phyloP scores from a whole-genome alignment of 495 filamentous ascomycete species.

The Aspergillus bertholletiae region DNA sequence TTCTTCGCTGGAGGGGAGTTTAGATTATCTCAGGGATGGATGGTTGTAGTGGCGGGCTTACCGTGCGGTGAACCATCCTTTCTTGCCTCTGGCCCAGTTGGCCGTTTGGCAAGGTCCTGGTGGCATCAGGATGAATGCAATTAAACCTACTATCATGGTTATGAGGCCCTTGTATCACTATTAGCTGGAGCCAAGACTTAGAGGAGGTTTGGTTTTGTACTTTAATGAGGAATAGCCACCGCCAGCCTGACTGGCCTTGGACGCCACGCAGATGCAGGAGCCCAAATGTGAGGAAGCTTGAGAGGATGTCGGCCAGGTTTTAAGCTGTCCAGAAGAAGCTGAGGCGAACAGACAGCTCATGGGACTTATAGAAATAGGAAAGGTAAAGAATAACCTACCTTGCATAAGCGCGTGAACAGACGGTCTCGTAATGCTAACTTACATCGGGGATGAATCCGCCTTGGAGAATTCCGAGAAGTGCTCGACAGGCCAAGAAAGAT shows the following conservation, averaged over 20 bases:
- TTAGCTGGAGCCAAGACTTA: background rate
- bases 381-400: slow-evolving; percentile 27
- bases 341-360: slow-evolving; percentile 59
- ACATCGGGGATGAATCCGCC: slow-evolving; percentile 48
- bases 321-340: slow-evolving; percentile 62
- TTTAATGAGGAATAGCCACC: slow-evolving; percentile 51
- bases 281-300: slow-evolving; percentile 44
- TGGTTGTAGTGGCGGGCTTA: slow-evolving; percentile 28
- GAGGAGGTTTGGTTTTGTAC: background rate
- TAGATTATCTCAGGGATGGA: background rate
- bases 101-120: slow-evolving; percentile 60
- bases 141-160: slow-evolving; percentile 53
- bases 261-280: slow-evolving; percentile 41
- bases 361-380: slow-evolving; percentile 64
- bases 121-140: slow-evolving; percentile 57
- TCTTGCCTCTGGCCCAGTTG: slow-evolving; percentile 55
- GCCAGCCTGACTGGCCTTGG: slow-evolving; percentile 30
- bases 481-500: slow-evolving; percentile 56
- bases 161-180: slow-evolving; percentile 12
- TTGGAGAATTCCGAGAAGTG: slow-evolving; percentile 59
- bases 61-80: slow-evolving; percentile 66
- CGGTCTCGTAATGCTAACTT: too few relatives aligned
- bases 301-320: slow-evolving; percentile 43
- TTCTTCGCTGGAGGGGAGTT: slow-evolving; percentile 24
- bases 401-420: too few relatives aligned